Conservation (phyloP, 176 grass and related monocot species). For the Eleusine coracana region DNA sequence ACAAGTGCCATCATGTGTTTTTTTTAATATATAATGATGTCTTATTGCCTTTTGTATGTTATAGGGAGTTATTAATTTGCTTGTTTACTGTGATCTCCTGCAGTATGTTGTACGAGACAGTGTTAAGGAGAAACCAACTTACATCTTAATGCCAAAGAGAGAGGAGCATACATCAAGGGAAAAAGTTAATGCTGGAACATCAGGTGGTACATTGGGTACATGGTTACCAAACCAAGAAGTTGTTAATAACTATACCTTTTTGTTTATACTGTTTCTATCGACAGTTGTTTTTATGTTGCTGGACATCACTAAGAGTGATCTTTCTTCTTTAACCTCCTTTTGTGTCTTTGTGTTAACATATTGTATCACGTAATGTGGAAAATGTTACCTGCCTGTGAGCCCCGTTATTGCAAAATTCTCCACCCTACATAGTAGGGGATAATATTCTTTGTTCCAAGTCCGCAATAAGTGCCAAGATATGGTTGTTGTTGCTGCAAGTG, state of each 20-base stretch:
- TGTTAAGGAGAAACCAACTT: conserved; percentile 80
- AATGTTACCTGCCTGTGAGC: not conserved
- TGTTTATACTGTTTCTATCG: conserved; percentile 24
- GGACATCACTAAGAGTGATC: not conserved
- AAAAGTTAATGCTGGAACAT: conserved; percentile 51
- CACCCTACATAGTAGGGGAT: not conserved
- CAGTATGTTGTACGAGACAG: conserved; percentile 83
- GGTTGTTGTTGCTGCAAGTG: not conserved
- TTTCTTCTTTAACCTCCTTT: not conserved
- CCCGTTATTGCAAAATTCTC: not conserved
- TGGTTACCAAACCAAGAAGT: conserved; percentile 42
- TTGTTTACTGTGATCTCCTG: conserved; percentile 26
- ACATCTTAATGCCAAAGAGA: conserved; percentile 79
- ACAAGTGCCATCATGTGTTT: not conserved
- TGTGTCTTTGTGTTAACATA: conserved; percentile 23
- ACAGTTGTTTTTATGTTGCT: not conserved
- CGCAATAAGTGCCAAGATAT: not conserved
- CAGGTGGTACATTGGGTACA: conserved; percentile 44
- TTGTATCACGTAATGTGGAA: conserved; percentile 36
- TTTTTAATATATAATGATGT: conserved; percentile 4
- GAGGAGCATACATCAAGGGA: conserved; percentile 65
- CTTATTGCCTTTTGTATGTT: conserved; percentile 7
- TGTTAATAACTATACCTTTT: conserved; percentile 30
- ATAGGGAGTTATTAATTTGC: conserved; percentile 28
- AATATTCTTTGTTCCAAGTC: not conserved